These are phyloP conservation scores for Fusarium nurragi DNA, from an alignment of 2,329 filamentous ascomycete genomes.

Conservation along the genomic window DNA sequence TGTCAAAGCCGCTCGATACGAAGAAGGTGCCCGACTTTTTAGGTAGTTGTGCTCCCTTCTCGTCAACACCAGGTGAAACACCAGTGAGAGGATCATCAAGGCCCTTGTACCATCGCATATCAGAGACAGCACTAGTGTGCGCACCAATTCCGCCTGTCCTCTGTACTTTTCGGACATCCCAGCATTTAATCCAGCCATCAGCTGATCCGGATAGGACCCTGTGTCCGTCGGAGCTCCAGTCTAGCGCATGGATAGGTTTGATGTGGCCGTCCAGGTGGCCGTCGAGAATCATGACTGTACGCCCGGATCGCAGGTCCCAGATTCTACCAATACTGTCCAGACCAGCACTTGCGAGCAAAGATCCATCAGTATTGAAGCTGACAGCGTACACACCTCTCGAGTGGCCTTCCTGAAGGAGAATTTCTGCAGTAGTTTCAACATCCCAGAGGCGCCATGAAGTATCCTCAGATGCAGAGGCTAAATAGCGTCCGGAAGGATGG, in stretches of 20 bases:
- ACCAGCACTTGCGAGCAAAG: constrained; percentile 88
- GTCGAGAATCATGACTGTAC: constrained; percentile 95
- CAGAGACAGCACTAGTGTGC: constrained; percentile 89
- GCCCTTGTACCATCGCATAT: constrained; percentile 94
- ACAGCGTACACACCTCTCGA: constrained; percentile 92
- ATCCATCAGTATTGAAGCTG: constrained; percentile 90
- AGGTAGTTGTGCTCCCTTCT: constrained; percentile 73
- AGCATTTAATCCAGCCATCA: constrained; percentile 97
- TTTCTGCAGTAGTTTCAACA: constrained; percentile 82
- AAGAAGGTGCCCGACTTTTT: constrained; percentile 94
- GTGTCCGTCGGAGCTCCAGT: constrained; percentile 92
- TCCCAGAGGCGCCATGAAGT: constrained; percentile 98
- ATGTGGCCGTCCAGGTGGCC: constrained; percentile 83
- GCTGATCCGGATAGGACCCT: constrained; percentile 92
- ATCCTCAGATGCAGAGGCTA: constrained; percentile 94
- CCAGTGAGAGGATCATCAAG: constrained; percentile 76
- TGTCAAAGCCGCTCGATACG: constrained; percentile 90
- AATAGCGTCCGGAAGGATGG: constrained; percentile 87
- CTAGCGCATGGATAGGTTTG: constrained; percentile 89
- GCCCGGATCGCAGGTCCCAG: constrained; percentile 92
- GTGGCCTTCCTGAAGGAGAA: constrained; percentile 92
- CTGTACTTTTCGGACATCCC: constrained; percentile 92
- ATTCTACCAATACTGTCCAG: constrained; percentile 93
- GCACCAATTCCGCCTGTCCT: constrained; percentile 87
- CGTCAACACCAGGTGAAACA: constrained; percentile 66